phyloP scores from a whole-genome alignment of 805 yeast species.

The Kluyveromyces wickerhamii region DNA sequence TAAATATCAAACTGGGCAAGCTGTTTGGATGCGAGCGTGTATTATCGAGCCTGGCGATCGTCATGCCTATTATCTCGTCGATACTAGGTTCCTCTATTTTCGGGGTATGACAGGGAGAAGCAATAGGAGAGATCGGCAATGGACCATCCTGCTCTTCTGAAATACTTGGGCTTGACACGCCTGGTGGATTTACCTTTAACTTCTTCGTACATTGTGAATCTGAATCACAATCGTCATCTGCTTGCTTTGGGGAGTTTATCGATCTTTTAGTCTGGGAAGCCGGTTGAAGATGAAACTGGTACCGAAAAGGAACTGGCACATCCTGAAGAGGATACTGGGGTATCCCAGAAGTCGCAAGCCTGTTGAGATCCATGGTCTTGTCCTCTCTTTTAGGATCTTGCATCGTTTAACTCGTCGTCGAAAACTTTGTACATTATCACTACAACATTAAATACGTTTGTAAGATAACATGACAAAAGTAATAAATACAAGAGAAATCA shows the following conservation, averaged over 20 bases:
- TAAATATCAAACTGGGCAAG: constrained; percentile 12
- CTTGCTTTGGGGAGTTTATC: neutral
- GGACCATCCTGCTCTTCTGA: constrained; percentile 17
- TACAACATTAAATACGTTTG: no score
- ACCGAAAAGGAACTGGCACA: constrained; percentile 22
- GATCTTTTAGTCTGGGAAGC: constrained; percentile 1
- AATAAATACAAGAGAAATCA: no score
- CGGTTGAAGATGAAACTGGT: constrained; percentile 9
- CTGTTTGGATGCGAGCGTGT: constrained; percentile 2
- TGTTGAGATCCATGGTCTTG: constrained; percentile 1
- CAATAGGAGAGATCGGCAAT: constrained; percentile 27
- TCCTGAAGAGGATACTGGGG: constrained; percentile 21
- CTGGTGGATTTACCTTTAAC: constrained; percentile 2
- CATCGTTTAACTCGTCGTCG: no score
- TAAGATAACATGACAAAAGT: no score
- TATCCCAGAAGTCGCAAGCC: constrained; percentile 5
- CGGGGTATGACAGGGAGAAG: constrained; percentile 22
- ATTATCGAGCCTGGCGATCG: constrained; percentile 1
- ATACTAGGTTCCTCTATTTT: constrained; percentile 3
- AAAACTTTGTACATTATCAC: no score
- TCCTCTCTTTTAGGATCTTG: no score
- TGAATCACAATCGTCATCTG: neutral
- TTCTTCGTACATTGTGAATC: neutral
- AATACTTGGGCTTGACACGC: constrained; percentile 1
- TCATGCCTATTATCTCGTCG: constrained; percentile 3